These are phyloP conservation scores for Schizonepeta tenuifolia DNA, from an alignment of 257 asterid species.

Conservation along the genomic window DNA sequence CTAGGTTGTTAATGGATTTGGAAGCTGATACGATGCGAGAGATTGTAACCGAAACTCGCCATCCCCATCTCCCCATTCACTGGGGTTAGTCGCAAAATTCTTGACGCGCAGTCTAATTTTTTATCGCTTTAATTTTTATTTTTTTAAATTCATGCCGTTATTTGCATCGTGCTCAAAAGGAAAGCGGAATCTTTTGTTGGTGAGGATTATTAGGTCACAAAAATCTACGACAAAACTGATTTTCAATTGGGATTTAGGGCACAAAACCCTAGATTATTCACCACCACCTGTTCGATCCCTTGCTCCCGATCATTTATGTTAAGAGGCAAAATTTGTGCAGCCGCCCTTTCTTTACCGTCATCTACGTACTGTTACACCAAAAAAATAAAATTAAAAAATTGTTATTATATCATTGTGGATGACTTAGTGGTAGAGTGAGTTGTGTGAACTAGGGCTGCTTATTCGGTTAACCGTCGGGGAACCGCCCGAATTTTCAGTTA, in stretches of 20 bases:
- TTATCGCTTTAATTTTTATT: neutral
- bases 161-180: slow-evolving; percentile 14
- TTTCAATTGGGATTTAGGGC: slow-evolving; percentile 21
- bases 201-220: neutral
- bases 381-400: no score
- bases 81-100: slow-evolving; percentile 30
- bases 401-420: no score
- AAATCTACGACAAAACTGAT: neutral
- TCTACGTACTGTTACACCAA: neutral
- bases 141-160: neutral
- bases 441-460: no score
- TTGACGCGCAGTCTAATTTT: neutral
- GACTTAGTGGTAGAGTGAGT: no score
- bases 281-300: neutral
- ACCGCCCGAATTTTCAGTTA: no score
- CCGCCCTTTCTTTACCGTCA: neutral
- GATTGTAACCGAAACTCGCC: slow-evolving; percentile 64
- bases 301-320: neutral
- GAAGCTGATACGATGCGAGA: slow-evolving; percentile 47
- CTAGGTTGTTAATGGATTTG: slow-evolving; percentile 39
- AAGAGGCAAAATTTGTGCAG: neutral
- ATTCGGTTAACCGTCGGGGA: no score
- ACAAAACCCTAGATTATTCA: neutral
- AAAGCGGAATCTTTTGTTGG: neutral
- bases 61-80: slow-evolving; percentile 98